Base-by-base conservation (phyloP, 129 eudicot species). In the Mikania micrantha region DNA sequence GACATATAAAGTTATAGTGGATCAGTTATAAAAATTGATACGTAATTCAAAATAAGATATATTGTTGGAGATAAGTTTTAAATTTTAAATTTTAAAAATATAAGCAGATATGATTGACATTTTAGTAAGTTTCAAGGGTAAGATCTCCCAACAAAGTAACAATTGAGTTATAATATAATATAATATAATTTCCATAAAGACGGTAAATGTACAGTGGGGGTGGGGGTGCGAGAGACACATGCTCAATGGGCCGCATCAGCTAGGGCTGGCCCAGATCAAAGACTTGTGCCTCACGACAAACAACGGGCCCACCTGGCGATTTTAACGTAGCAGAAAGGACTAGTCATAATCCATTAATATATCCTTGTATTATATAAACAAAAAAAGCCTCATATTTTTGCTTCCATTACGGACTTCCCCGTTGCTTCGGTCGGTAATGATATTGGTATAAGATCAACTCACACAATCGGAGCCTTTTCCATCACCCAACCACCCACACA, bases 281-380 rank as follows among this genome's bases (percentile, higher is more conserved):
- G 13, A 39, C 65, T 32, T 53, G 38, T 54, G 65, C 40, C 38
- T 1, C 40, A 41, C 75, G 59, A 59, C 67, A 59, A 58, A 56
- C 76, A 7, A 4, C 0, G 48, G 76, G 38, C 69, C 77, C 53
- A 72, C 62, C 68, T 24, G 27, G 7, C 63, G 15, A 35, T 52
- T 49, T 64, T 64, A 73, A 63, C 68, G 75, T 70, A 45, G 34
- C 75, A 57, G 22, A 40, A 40, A 28, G 20, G 58, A 71, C 35
- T 15, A 58, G 48, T 42, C 76, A 31, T 71, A 19, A 9, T 12
- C 9, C 1, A 42, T 42, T 19, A n/a, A 7, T 69, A 38, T 24
- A 34, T 20, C 52, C 38, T 50, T 68, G 34, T 32, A 32, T 32
- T 3, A 32, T 32, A 32, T 52, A 21, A 32, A 49, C 4, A 34